Percentiles rank a stretch among this genome's conserved stretches.
Evolutionary conservation across 1,284 basidiomycete genomes (phyloP).

Genomic region (Puccinia hordei): DNA sequence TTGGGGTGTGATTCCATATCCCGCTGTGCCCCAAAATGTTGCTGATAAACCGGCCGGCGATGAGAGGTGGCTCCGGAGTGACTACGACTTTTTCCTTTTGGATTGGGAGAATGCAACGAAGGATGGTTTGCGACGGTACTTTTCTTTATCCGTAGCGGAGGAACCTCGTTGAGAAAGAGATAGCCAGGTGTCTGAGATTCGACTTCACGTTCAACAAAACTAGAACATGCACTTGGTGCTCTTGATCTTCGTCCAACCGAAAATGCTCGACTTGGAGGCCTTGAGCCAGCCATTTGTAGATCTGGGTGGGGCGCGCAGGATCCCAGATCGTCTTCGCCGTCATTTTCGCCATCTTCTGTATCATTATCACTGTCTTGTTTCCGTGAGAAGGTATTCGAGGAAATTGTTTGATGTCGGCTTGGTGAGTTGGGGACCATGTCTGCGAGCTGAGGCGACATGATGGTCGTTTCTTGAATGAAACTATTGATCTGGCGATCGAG

Average conservation of each 20-base stretch:
- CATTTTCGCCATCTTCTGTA: not conserved
- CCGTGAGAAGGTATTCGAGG: not conserved
- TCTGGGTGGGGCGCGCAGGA: not conserved
- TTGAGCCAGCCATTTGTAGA: constrained; percentile 43
- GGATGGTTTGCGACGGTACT: constrained; percentile 8
- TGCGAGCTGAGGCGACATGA: not conserved
- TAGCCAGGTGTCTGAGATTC: constrained; percentile 32
- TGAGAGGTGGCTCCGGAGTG: not conserved
- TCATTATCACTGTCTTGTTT: constrained; percentile 6
- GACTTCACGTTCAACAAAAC: constrained; percentile 19
- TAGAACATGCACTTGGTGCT: constrained; percentile 20
- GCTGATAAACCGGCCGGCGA: not conserved
- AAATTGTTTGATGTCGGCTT: not conserved
- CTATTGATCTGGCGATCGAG: constrained; percentile 41
- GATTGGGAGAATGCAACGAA: not conserved
- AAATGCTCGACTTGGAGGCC: constrained; percentile 29
- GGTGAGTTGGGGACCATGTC: not conserved
- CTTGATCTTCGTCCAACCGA: constrained; percentile 24
- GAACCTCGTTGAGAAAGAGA: constrained; percentile 38
- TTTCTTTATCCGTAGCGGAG: constrained; percentile 34
- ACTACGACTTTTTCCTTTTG: constrained; percentile 8
- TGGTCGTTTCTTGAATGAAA: constrained; percentile 19
- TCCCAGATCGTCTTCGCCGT: not conserved
- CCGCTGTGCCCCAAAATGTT: not conserved
- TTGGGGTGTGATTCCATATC: not conserved